Evolutionary conservation across 2,329 filamentous ascomycete genomes (phyloP), one percentile per base, ranked within the genome.

Genomic region (Dactylonectria macrodidyma): DNA sequence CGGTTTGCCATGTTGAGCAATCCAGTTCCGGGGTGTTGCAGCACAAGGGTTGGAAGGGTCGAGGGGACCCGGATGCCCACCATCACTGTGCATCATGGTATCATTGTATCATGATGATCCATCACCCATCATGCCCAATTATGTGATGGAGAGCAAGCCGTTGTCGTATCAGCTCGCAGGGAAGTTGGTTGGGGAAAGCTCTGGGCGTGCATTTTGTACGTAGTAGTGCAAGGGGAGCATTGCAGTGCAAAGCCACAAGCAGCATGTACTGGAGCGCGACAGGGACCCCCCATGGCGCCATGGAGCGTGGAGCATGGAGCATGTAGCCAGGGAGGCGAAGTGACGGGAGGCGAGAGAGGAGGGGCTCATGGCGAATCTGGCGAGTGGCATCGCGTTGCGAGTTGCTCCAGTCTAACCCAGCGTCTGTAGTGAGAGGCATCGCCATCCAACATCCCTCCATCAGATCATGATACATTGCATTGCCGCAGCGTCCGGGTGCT

Each of bases 401-500:
- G 26, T 30, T 30, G 7, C 19, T 30, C 26, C 26, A 30, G 26
- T 19, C 19, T 19, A 7, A 30, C 26, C 26, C 26, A 30, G 26
- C 7, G 26, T 30, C 26, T 5, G 5, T 14, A n/a, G 14, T n/a
- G 41, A 22, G 51, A 54, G 36, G 30, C 33, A 54, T 54, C 51
- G 51, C 51, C 33, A 36, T 54, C 51, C 51, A 54, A 36, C 51
- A 58, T 58, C 41, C 55, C 41, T 59, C 63, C 58, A 62, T 66
- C 63, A 66, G 63, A 66, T 62, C 63, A 66, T 66, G 58, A 6
- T 61, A 66, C 58, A 51, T 62, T 66, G 63, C 63, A 66, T 61
- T 66, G 58, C 63, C 63, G 63, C 57, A 38, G n/a, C 52, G 46
- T 52, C 16, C 22, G 44, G 58, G 46, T 58, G 52, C 46, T 44